A percentile compares a stretch with the other conserved stretches of the same genome.
phyloP scores from a whole-genome alignment of 768 basidiomycete genomes.

The Rubroboletus satanas region DNA sequence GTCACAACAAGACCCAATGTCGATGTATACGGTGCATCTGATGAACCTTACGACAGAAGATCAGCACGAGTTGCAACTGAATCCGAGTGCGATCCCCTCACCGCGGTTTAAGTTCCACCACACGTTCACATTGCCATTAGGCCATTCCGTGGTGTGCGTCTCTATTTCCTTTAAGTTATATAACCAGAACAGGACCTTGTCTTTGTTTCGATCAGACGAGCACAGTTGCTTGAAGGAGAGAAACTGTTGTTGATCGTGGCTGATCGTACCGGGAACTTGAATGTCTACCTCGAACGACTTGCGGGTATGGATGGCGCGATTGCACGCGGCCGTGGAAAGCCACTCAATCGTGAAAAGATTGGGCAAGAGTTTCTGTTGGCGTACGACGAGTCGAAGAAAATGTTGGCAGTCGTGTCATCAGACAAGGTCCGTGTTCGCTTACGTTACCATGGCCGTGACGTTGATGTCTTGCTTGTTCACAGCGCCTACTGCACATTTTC shows the following conservation, averaged over 20 bases:
- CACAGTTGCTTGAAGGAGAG: constrained; percentile 40
- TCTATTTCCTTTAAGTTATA: no score
- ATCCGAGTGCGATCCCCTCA: constrained; percentile 20
- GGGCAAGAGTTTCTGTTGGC: constrained; percentile 44
- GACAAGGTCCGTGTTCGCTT: constrained; percentile 33
- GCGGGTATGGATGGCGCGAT: constrained; percentile 33
- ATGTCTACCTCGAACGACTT: constrained; percentile 39
- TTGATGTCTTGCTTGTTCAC: neutral
- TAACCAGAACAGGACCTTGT: neutral
- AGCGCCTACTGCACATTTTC: constrained; percentile 44
- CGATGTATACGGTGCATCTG: constrained; percentile 20
- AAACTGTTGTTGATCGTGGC: constrained; percentile 41
- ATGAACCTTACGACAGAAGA: constrained; percentile 30
- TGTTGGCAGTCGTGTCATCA: constrained; percentile 43
- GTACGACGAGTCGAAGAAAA: constrained; percentile 49
- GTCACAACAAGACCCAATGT: constrained; percentile 15
- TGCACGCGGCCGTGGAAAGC: constrained; percentile 23
- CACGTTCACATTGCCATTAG: constrained; percentile 19
- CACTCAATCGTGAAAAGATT: constrained; percentile 43
- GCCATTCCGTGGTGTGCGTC: constrained; percentile 19
- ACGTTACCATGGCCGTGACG: rapidly evolving
- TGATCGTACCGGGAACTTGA: constrained; percentile 32
- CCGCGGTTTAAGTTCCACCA: constrained; percentile 17
- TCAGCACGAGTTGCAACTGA: constrained; percentile 25
- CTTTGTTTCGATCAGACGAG: constrained; percentile 23